A percentile compares a stretch with the other conserved stretches of the same genome.
Evolutionary conservation across 2,329 filamentous ascomycete species (phyloP).

Genomic region (Geosmithia morbida): DNA sequence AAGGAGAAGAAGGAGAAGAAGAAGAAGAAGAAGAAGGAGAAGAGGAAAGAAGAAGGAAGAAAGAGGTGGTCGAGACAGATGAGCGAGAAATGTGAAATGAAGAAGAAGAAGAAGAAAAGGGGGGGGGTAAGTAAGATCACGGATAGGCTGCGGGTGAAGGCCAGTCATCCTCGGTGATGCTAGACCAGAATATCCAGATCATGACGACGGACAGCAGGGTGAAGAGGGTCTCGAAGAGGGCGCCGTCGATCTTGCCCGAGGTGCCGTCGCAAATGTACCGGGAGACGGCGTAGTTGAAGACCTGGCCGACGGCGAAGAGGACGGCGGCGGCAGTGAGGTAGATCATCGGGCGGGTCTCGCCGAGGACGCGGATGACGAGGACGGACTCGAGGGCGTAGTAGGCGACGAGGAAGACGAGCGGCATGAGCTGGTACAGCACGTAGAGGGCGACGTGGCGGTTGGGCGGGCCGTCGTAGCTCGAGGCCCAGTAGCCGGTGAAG

Average conservation of each 20-base stretch:
- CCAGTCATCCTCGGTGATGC: slow-evolving; percentile 73
- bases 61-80: not conserved
- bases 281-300: slow-evolving; percentile 94
- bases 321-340: slow-evolving; percentile 63
- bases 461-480: slow-evolving; percentile 37
- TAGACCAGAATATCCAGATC: slow-evolving; percentile 95
- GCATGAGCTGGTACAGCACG: slow-evolving; percentile 81
- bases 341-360: slow-evolving; percentile 84
- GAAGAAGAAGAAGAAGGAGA: too few relatives aligned
- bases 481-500: slow-evolving; percentile 69
- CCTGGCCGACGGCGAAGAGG: slow-evolving; percentile 80
- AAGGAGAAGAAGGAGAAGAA: too few relatives aligned
- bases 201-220: slow-evolving; percentile 70
- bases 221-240: slow-evolving; percentile 87
- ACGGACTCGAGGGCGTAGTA: slow-evolving; percentile 77
- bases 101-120: not conserved
- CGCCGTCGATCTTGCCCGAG: slow-evolving; percentile 75
- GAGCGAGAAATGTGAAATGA: not conserved
- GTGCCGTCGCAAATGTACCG: slow-evolving; percentile 79
- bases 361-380: slow-evolving; percentile 73
- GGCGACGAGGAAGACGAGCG: slow-evolving; percentile 74
- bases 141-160: slow-evolving; percentile 42
- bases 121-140: not conserved
- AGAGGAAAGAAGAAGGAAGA: not conserved
- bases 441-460: slow-evolving; percentile 78